phyloP scores from a whole-genome alignment of 495 filamentous ascomycete species.

The Aspergillus incahuasiensis region DNA sequence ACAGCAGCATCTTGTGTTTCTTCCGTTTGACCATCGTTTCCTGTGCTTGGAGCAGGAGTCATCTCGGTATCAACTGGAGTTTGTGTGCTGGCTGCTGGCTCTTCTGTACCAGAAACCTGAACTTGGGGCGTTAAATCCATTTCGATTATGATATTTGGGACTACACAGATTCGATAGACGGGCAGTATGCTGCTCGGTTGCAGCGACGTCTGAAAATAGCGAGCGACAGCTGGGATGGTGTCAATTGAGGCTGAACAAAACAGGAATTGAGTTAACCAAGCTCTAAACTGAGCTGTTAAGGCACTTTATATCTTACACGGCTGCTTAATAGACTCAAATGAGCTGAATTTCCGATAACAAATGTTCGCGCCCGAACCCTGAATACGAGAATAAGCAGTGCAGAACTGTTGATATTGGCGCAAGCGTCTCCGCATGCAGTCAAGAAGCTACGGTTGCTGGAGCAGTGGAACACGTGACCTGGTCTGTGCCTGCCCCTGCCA shows the following conservation, averaged over 20 bases:
- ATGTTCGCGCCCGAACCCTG: background rate
- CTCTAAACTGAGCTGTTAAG: background rate
- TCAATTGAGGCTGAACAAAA: background rate
- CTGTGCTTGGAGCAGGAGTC: constrained; percentile 12
- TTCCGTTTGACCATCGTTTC: constrained; percentile 9
- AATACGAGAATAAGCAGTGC: background rate
- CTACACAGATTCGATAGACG: background rate
- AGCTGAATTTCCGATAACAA: background rate
- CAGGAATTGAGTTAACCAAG: background rate
- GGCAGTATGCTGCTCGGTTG: background rate
- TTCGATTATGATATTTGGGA: background rate
- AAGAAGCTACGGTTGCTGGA: background rate
- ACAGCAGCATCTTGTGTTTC: constrained; percentile 19
- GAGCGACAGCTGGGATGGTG: background rate
- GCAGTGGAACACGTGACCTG: background rate
- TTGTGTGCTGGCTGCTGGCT: constrained; percentile 2
- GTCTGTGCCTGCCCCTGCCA: background rate
- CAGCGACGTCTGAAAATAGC: background rate
- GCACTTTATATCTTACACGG: background rate
- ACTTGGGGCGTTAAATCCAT: constrained; percentile 27
- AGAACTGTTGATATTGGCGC: background rate
- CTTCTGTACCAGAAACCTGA: constrained; percentile 17
- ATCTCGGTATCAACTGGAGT: constrained; percentile 24
- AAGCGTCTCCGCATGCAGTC: background rate
- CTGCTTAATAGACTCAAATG: background rate